Evolutionary conservation across 169 alveolate species (phyloP), one percentile per base, ranked within the genome.

Genomic region (Cryptosporidium parvum): DNA sequence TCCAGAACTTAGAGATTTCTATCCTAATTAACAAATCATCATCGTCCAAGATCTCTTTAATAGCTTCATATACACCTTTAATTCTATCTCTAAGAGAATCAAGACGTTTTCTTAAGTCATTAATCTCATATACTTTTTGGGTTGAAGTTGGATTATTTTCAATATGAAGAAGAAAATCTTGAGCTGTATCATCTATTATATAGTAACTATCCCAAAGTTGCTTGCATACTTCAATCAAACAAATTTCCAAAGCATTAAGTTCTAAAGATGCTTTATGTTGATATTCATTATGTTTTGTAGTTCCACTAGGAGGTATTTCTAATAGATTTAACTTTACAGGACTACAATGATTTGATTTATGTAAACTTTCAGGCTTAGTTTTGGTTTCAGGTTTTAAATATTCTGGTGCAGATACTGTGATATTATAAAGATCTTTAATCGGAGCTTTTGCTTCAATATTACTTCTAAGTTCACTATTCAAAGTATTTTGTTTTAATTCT

Each of bases 1-100:
- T 87, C 87, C 93, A 92, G 84, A 94, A 94, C 31, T 93, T 84
- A 14, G 94, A 91, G 3, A 94, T 91, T 39, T 94, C 95, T 61
- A 94, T 85, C 51, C 95, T 86, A 44, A 91, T 62, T 31, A 94
- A 62, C 59, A 92, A 93, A 48, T 92, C 95, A 65, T 94, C 96
- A 65, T 85, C 75, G 73, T 92, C 93, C 56, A 94, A 70, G 44
- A 94, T 86, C 31, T 71, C 94, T 45, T 91, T 91, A 14, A 94
- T 65, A 16, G 95, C 94, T 61, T 91, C 92, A 65, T 93, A 91
- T 35, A 92, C 93, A 37, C 95, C 94, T 35, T 91, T 86, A 18
- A 91, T 92, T 53, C 85, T 68, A 61, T 92, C 96, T 58, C 92
- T 92, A 48, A 86, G 69, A 45, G 86, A 72, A 56, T 80, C 92